These are phyloP conservation scores for Pestalotiopsis sp. DNA, from an alignment of 2,329 filamentous ascomycete species.

Conservation along the genomic window DNA sequence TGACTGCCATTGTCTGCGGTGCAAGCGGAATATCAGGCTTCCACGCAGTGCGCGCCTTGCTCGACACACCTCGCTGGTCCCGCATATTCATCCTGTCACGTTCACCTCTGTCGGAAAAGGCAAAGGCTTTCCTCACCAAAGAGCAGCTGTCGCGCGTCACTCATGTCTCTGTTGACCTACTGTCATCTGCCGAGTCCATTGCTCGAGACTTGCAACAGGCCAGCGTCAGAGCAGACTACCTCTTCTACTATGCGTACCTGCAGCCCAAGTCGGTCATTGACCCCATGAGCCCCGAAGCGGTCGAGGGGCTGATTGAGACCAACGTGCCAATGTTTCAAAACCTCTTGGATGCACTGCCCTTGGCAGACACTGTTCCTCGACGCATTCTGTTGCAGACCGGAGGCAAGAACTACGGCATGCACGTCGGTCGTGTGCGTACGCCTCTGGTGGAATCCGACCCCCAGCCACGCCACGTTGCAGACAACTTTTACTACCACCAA, in stretches of 20 bases:
- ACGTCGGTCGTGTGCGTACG: not conserved
- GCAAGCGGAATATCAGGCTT: not conserved
- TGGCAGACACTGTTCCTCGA: not conserved
- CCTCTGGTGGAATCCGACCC: not conserved
- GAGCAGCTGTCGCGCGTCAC: not conserved
- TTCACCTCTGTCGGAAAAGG: not conserved
- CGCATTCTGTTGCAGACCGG: not conserved
- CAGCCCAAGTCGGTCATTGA: not conserved
- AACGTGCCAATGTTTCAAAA: not conserved
- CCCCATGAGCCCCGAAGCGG: not conserved
- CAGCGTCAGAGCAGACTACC: not conserved
- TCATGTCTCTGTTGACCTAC: not conserved
- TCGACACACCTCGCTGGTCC: not conserved
- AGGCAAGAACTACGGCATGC: not conserved
- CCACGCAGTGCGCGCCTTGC: not conserved
- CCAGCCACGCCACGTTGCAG: not conserved
- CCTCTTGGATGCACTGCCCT: not conserved
- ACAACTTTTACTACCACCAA: not conserved
- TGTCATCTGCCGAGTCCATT: not conserved
- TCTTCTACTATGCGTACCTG: not conserved
- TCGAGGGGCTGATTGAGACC: not conserved
- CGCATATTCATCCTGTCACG: not conserved
- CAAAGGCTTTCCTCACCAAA: not conserved
- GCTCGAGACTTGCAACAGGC: not conserved
- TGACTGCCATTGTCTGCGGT: not conserved